These are phyloP conservation scores for Tolypocladium guangdongense DNA, from an alignment of 2,329 filamentous ascomycete species.

Conservation along the genomic window DNA sequence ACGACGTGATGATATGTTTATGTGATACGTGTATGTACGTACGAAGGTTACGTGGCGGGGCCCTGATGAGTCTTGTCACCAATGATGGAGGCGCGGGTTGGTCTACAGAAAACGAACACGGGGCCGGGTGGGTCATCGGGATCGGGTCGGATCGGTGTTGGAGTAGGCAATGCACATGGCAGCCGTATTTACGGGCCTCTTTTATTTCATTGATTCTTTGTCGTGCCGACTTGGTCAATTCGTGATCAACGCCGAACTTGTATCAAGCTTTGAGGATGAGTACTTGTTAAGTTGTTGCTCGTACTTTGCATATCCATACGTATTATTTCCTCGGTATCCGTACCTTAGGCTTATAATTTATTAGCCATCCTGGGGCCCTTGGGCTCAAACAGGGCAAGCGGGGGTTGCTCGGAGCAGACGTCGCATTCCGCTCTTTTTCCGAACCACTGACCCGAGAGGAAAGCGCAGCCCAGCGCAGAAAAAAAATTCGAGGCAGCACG, in stretches of 20 bases:
- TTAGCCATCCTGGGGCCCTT: too few relatives aligned
- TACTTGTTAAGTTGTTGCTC: too few relatives aligned
- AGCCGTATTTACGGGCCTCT: background rate
- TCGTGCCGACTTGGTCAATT: background rate
- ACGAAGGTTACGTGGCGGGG: background rate
- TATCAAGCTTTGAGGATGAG: too few relatives aligned
- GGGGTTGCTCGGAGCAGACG: slow-evolving; percentile 8
- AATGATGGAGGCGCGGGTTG: background rate
- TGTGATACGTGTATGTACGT: background rate
- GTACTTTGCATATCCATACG: too few relatives aligned
- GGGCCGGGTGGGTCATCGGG: background rate
- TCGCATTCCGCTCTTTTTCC: slow-evolving; percentile 11
- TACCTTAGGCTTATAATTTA: too few relatives aligned
- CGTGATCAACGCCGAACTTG: too few relatives aligned
- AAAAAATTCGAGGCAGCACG: background rate
- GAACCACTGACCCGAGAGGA: background rate
- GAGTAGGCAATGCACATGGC: background rate
- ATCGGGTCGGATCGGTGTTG: background rate
- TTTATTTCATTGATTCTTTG: background rate
- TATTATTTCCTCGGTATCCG: too few relatives aligned
- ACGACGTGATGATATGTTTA: background rate
- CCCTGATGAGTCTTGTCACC: background rate
- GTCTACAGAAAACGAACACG: background rate
- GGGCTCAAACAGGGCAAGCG: background rate
- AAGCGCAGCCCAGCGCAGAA: background rate